Evolutionary conservation across 305 asterid species (phyloP).

Genomic region (Rubia tinctorum): DNA sequence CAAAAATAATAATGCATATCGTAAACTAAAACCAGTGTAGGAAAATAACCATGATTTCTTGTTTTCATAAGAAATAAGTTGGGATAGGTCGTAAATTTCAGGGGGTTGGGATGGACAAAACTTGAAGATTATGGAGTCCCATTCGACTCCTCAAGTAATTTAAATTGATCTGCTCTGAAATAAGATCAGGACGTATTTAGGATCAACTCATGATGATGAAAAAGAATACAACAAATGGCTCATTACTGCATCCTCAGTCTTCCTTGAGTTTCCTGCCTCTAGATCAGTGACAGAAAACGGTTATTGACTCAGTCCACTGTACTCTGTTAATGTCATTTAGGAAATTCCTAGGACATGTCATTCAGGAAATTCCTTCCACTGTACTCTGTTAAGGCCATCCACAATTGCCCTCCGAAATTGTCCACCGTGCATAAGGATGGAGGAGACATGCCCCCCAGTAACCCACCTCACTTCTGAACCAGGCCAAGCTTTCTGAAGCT

Average conservation of each 20-base stretch:
- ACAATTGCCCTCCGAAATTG: slow-evolving; percentile 83
- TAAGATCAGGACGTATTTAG: too few species aligned
- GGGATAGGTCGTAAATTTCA: too few species aligned
- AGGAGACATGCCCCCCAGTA: slow-evolving; percentile 89
- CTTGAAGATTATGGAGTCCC: too few species aligned
- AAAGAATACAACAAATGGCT: not conserved
- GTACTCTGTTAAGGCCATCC: slow-evolving; percentile 69
- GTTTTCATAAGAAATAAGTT: too few species aligned
- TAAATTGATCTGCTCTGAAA: too few species aligned
- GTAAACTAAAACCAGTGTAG: too few species aligned
- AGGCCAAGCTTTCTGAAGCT: slow-evolving; percentile 97
- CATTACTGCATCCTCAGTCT: not conserved
- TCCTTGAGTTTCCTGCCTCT: not conserved
- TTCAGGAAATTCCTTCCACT: slow-evolving; percentile 64
- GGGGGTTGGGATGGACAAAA: too few species aligned
- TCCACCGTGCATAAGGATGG: slow-evolving; percentile 79
- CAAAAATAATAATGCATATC: too few species aligned
- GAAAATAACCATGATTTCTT: too few species aligned
- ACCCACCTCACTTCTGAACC: slow-evolving; percentile 99
- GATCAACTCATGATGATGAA: not conserved
- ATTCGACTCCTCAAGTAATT: too few species aligned
- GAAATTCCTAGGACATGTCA: slow-evolving; percentile 26
- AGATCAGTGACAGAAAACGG: not conserved
- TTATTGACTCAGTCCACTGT: slow-evolving; percentile 42
- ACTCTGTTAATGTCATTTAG: slow-evolving; percentile 66